A percentile compares a stretch with the other conserved stretches of the same genome.
These are phyloP conservation scores for Panicum hallii DNA, from an alignment of 202 grass and related monocot species.

Conservation along the genomic window DNA sequence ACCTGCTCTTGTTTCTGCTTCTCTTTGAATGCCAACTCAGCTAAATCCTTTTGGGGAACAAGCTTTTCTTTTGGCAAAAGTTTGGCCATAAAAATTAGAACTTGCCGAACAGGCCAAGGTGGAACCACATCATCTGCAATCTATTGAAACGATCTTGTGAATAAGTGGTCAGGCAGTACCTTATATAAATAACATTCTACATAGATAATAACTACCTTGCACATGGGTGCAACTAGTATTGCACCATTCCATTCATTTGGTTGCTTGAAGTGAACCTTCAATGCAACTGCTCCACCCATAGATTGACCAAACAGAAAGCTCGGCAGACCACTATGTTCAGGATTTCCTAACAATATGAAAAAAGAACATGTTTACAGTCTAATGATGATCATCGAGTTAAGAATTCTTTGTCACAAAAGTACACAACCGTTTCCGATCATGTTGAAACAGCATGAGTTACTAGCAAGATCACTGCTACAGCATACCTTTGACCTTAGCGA, in stretches of 20 bases:
- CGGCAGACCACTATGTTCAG: slow-evolving; percentile 67
- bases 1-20: slow-evolving; percentile 77
- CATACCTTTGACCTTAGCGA: slow-evolving; percentile 84
- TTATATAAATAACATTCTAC: not conserved
- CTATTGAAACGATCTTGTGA: slow-evolving; percentile 51
- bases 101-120: slow-evolving; percentile 79
- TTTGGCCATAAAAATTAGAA: slow-evolving; percentile 75
- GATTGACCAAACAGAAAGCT: slow-evolving; percentile 98
- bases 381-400: not conserved
- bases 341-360: slow-evolving; percentile 54
- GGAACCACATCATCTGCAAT: slow-evolving; percentile 87
- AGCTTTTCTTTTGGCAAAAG: slow-evolving; percentile 84
- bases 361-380: slow-evolving; percentile 12
- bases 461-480: slow-evolving; percentile 3
- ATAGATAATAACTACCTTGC: slow-evolving; percentile 68
- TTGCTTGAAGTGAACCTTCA: slow-evolving; percentile 94
- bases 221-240: slow-evolving; percentile 96
- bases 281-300: slow-evolving; percentile 89
- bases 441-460: slow-evolving; percentile 1
- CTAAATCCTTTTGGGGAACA: slow-evolving; percentile 91
- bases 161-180: slow-evolving; percentile 2
- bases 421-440: not conserved
- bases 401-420: not conserved
- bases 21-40: slow-evolving; percentile 84
- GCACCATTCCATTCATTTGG: slow-evolving; percentile 88